Percentiles rank a stretch among this genome's conserved stretches.
These are phyloP conservation scores for Extremus antarcticus DNA, from an alignment of 495 filamentous ascomycete genomes.

Conservation along the genomic window DNA sequence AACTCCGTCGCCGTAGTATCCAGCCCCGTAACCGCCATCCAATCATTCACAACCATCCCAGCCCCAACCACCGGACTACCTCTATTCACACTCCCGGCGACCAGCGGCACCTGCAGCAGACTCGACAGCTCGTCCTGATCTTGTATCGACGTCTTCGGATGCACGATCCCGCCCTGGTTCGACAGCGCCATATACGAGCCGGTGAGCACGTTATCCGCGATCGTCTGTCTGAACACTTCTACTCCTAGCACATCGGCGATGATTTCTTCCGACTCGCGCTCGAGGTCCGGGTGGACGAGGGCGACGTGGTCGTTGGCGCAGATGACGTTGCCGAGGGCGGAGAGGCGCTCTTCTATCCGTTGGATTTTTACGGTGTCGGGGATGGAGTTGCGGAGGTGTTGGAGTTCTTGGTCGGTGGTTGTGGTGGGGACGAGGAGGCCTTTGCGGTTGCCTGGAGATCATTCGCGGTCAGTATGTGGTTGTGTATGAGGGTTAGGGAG, in stretches of 20 bases:
- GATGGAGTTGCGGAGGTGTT: slow-evolving; percentile 87
- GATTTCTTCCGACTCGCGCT: slow-evolving; percentile 57
- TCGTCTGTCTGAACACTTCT: slow-evolving; percentile 95
- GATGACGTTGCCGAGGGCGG: slow-evolving; percentile 93
- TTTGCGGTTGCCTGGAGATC: slow-evolving; percentile 93
- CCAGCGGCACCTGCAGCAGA: slow-evolving; percentile 87
- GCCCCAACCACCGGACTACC: slow-evolving; percentile 90
- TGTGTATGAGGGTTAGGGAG: slow-evolving; percentile 4
- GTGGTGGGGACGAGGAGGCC: slow-evolving; percentile 91
- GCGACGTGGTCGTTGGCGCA: slow-evolving; percentile 94
- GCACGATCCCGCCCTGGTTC: slow-evolving; percentile 94
- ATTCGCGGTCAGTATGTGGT: slow-evolving; percentile 23
- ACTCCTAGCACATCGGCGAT: slow-evolving; percentile 95
- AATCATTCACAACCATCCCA: slow-evolving; percentile 98
- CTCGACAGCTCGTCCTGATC: slow-evolving; percentile 95
- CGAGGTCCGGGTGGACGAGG: slow-evolving; percentile 89
- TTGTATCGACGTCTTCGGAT: slow-evolving; percentile 90
- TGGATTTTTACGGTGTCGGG: slow-evolving; percentile 85
- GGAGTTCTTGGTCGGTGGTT: slow-evolving; percentile 95
- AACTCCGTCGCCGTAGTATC: slow-evolving; percentile 96
- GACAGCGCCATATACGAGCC: slow-evolving; percentile 92
- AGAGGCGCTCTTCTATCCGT: slow-evolving; percentile 93
- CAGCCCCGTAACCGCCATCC: slow-evolving; percentile 88
- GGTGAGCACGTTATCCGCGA: slow-evolving; percentile 91
- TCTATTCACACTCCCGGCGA: slow-evolving; percentile 86